phyloP scores from a whole-genome alignment of 106 monocot species.

The Alisma plantagoaquatica region DNA sequence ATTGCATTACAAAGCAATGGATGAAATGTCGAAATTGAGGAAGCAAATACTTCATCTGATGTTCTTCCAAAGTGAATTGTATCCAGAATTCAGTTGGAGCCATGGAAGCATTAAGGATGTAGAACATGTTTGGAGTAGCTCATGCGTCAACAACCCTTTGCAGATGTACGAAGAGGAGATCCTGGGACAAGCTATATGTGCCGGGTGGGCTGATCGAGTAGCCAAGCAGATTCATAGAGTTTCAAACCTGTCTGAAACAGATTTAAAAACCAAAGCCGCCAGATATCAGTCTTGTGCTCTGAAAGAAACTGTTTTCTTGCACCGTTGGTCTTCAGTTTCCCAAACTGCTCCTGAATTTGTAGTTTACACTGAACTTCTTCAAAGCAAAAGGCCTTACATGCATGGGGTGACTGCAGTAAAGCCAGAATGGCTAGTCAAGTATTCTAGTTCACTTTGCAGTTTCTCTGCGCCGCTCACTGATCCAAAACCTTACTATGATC shows the following conservation, averaged over 20 bases:
- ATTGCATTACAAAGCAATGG: conserved; percentile 87
- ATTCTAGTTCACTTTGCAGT: conserved; percentile 58
- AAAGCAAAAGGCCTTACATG: conserved; percentile 72
- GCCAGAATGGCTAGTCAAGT: conserved; percentile 73
- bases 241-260: conserved; percentile 30
- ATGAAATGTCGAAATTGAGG: conserved; percentile 94
- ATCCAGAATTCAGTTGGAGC: conserved; percentile 53
- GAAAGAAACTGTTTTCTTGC: conserved; percentile 60
- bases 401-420: conserved; percentile 82
- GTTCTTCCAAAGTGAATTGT: conserved; percentile 35
- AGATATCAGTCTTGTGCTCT: conserved; percentile 60
- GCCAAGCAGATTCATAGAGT: conserved; percentile 42
- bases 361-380: conserved; percentile 70
- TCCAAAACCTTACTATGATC: conserved; percentile 81
- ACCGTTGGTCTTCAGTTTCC: conserved; percentile 71
- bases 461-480: conserved; percentile 72
- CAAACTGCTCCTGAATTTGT: conserved; percentile 67
- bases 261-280: conserved; percentile 33
- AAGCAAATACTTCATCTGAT: conserved; percentile 70
- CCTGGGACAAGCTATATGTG: conserved; percentile 75
- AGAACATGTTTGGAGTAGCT: conserved; percentile 43
- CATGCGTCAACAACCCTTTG: conserved; percentile 39
- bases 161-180: conserved; percentile 68
- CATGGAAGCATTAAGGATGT: conserved; percentile 47
- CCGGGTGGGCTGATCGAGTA: conserved; percentile 93